These are phyloP conservation scores for Nitzschia sp. DNA, from an alignment of 108 stramenopile genomes.

Conservation along the genomic window DNA sequence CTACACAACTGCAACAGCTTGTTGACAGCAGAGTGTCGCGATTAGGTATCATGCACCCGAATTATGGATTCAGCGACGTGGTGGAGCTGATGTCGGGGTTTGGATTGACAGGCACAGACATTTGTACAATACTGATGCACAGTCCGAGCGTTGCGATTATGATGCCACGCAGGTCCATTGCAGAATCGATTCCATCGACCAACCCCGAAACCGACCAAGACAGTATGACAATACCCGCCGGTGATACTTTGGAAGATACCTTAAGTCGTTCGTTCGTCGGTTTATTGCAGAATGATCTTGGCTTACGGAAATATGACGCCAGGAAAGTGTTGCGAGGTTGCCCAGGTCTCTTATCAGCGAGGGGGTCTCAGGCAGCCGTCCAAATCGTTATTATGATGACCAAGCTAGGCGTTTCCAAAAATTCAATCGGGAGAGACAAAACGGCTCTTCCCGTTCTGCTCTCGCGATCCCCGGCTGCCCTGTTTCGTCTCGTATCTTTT, in stretches of 20 bases:
- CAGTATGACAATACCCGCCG: background rate
- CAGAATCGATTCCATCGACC: background rate
- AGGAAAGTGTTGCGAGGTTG: constrained; percentile 66
- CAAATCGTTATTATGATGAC: constrained; percentile 66
- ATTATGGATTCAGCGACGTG: constrained; percentile 51
- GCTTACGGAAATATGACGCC: constrained; percentile 72
- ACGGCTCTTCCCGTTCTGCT: constrained; percentile 52
- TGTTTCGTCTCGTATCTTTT: constrained; percentile 78
- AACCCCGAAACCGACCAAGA: background rate
- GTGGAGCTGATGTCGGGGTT: constrained; percentile 51
- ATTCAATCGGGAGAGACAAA: constrained; percentile 70
- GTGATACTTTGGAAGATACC: constrained; percentile 58
- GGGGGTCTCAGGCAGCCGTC: constrained; percentile 61
- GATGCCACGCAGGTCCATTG: constrained; percentile 38
- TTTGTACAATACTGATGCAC: constrained; percentile 64
- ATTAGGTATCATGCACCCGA: constrained; percentile 4
- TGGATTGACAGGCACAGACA: constrained; percentile 65
- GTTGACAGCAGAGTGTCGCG: background rate
- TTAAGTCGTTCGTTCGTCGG: constrained; percentile 46
- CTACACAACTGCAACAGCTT: background rate
- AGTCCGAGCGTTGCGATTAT: constrained; percentile 73
- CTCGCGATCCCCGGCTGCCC: constrained; percentile 62
- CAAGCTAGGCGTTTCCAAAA: constrained; percentile 58
- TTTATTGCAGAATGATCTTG: constrained; percentile 45
- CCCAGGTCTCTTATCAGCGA: constrained; percentile 61